A percentile compares a stretch with the other conserved stretches of the same genome.
phyloP scores from a whole-genome alignment of 73 alveolate genomes.

The Uronychia setigera region DNA sequence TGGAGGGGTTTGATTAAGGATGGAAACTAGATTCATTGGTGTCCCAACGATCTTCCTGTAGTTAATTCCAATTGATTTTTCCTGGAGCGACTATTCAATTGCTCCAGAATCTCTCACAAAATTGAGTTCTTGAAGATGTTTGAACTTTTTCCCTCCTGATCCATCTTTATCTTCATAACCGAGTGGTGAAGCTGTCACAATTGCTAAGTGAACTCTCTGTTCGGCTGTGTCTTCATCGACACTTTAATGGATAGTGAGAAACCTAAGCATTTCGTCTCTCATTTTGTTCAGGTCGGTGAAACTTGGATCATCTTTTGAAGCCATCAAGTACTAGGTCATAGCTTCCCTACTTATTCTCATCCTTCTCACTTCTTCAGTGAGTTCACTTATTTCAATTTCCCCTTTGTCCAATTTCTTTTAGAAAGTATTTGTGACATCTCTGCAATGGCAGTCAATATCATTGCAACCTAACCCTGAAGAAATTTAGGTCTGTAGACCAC shows the following conservation, averaged over 20 bases:
- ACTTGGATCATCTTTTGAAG: not conserved
- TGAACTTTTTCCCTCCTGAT: conserved; percentile 22
- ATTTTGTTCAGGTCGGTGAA: not conserved
- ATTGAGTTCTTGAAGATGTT: conserved; percentile 7
- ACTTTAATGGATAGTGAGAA: too few relatives aligned
- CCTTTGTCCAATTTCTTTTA: not conserved
- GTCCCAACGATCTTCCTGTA: conserved; percentile 16
- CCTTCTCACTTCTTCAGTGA: not conserved
- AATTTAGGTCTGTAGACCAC: too few relatives aligned
- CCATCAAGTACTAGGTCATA: not conserved
- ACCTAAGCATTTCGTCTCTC: not conserved
- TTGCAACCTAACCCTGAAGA: too few relatives aligned
- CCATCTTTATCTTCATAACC: conserved; percentile 29
- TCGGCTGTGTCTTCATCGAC: not conserved
- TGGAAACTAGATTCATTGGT: conserved; percentile 19
- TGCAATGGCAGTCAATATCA: not conserved
- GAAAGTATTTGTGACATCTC: not conserved
- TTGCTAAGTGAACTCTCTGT: conserved; percentile 27
- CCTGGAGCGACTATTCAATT: conserved; percentile 2
- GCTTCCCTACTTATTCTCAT: not conserved
- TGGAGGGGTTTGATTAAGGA: conserved; percentile 8
- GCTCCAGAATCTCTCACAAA: conserved; percentile 5
- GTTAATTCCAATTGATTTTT: not conserved
- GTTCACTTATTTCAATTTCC: not conserved
- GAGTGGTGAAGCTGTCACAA: conserved; percentile 33